These are phyloP conservation scores for Alternaria conjuncta DNA, from an alignment of 2,329 filamentous ascomycete genomes.

Conservation along the genomic window DNA sequence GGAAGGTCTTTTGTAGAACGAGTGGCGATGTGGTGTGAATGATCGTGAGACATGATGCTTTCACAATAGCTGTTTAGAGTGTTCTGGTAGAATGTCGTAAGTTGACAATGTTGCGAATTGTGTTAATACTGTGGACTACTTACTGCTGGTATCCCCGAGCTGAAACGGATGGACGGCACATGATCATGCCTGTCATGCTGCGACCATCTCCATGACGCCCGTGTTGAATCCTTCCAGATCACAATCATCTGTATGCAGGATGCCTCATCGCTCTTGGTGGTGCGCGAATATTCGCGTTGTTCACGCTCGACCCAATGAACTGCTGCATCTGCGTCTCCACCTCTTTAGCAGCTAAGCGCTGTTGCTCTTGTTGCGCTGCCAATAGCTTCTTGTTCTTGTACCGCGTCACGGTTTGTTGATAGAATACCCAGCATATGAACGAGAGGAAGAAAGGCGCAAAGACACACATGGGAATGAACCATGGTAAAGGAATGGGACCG, in stretches of 20 bases:
- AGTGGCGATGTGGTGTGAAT: background rate
- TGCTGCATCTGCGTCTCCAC: slow-evolving; percentile 6
- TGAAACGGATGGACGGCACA: background rate
- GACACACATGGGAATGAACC: slow-evolving; percentile 13
- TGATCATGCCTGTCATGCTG: background rate
- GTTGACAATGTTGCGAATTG: background rate
- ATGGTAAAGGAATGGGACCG: slow-evolving; percentile 8
- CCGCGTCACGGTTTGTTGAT: background rate
- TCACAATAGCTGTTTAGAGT: background rate
- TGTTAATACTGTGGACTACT: background rate
- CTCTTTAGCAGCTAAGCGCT: background rate
- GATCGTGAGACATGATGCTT: background rate
- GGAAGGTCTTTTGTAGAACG: background rate
- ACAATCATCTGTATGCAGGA: background rate
- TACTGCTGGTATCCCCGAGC: background rate
- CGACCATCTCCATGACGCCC: background rate
- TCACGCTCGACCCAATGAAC: background rate
- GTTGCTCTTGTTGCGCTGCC: background rate
- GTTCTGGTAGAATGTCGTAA: background rate
- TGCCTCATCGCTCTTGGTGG: background rate
- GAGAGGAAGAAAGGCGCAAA: slow-evolving; percentile 12
- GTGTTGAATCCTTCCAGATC: background rate
- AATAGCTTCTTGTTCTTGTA: background rate
- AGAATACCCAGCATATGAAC: slow-evolving; percentile 6
- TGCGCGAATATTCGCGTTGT: background rate